Evolutionary conservation across 257 asterid genomes (phyloP).

Genomic region (Pogostemon cablin): DNA sequence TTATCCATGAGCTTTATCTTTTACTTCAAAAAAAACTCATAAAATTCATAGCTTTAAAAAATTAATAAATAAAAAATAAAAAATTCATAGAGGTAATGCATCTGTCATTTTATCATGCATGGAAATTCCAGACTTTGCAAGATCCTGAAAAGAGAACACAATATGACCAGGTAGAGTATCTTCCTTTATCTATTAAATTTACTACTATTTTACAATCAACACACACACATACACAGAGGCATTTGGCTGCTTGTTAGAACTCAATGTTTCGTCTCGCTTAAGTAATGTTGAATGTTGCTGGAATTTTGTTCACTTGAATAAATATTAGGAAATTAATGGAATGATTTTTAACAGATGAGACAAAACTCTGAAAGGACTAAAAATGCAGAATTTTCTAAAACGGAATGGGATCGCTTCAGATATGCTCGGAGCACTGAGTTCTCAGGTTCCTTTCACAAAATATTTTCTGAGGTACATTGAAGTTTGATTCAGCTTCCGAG

Average conservation of each 20-base stretch:
- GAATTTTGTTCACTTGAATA: constrained; percentile 14
- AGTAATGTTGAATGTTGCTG: constrained; percentile 14
- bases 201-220: background rate
- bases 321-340: constrained; percentile 19
- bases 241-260: constrained; percentile 13
- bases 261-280: constrained; percentile 6
- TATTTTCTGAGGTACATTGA: constrained; percentile 75
- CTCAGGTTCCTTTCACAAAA: constrained; percentile 82
- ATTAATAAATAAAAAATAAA: no score
- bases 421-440: constrained; percentile 52
- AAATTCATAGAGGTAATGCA: constrained; percentile 24
- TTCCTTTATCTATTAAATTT: constrained; percentile 15
- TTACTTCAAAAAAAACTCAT: constrained; percentile 31
- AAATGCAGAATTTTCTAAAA: constrained; percentile 43
- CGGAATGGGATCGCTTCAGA: constrained; percentile 52
- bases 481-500: constrained; percentile 24
- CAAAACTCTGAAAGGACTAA: constrained; percentile 38
- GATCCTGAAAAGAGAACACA: constrained; percentile 78
- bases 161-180: constrained; percentile 69
- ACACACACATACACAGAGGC: no score
- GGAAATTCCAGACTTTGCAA: constrained; percentile 75
- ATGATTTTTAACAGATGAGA: constrained; percentile 54
- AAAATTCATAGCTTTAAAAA: constrained; percentile 17
- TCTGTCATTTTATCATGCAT: constrained; percentile 45
- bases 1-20: constrained; percentile 26